These are phyloP conservation scores for Paracamarosporium sp. DNA, from an alignment of 2,329 filamentous ascomycete genomes.

Conservation along the genomic window DNA sequence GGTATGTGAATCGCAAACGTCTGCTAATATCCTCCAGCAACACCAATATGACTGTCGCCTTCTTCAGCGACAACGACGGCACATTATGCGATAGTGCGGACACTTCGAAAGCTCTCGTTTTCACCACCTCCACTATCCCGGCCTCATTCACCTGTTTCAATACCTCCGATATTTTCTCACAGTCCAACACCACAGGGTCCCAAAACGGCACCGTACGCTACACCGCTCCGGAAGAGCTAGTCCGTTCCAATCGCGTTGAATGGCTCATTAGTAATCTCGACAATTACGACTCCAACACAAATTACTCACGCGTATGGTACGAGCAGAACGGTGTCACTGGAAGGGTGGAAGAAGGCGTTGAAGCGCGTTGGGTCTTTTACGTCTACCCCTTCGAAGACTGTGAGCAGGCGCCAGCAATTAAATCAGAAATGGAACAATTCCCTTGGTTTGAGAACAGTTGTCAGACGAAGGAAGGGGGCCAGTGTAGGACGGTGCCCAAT, in stretches of 20 bases:
- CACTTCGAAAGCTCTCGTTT: neutral
- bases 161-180: neutral
- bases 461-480: neutral
- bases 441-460: conserved; percentile 4
- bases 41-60: neutral
- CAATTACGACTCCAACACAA: conserved; percentile 1
- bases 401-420: conserved; percentile 6
- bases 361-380: neutral
- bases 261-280: neutral
- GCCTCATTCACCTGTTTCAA: conserved; percentile 3
- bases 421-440: neutral
- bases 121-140: conserved; percentile 12
- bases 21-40: neutral
- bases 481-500: neutral
- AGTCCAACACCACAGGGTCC: neutral
- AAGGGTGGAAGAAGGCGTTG: neutral
- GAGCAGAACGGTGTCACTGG: neutral
- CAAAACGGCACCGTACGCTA: neutral
- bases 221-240: neutral
- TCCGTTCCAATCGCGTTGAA: neutral
- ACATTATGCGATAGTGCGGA: neutral
- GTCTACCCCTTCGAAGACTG: conserved; percentile 3
- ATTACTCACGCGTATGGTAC: conserved; percentile 8
- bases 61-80: neutral
- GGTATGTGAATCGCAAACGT: neutral